Evolutionary conservation across 108 stramenopile species (phyloP), one percentile per base, ranked within the genome.

Genomic region (Phaeodactylum tricornutum): DNA sequence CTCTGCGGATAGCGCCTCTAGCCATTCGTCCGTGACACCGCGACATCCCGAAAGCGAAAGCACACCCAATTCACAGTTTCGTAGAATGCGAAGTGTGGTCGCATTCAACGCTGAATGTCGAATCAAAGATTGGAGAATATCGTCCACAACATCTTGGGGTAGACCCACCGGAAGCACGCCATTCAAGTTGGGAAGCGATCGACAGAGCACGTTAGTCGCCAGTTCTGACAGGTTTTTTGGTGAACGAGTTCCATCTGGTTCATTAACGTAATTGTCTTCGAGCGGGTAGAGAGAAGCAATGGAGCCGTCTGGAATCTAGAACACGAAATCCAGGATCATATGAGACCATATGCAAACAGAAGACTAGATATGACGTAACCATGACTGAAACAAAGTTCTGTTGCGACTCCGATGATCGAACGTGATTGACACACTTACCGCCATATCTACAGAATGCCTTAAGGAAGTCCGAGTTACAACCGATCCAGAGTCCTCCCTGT

Each of bases 21-120:
- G 51, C 87, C 87, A 89, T 36, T 77, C 73, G 50, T 90, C 88
- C 1, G 63, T 75, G 1, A 90, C 88, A n/a, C 81, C 81, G 6
- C 88, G 69, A 41, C 78, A 80, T 15, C 74, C 64, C 2, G 78
- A 51, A 36, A 90, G 42, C n/a, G 47, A 59, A 29, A 90, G 58
- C 3, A 50, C 42, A 7, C 49, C 52, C 19, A 83, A 40, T 62
- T 90, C 88, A 47, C 88, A 83, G 22, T 77, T 74, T 33, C 54
- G 32, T 26, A 90, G 48, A 12, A 64, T 65, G 8, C 71, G 50
- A 25, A 90, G 59, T 0, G 81, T 86, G 0, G 84, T 81, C 4
- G 69, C 57, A 44, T 85, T 90, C 25, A 85, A 43, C 29, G 88
- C 84, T 21, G 76, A 71, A 44, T 85, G 79, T 28, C 65, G 61